Evolutionary conservation across 1,139 yeast species (phyloP).

Genomic region (Meyerozyma athensensis): DNA sequence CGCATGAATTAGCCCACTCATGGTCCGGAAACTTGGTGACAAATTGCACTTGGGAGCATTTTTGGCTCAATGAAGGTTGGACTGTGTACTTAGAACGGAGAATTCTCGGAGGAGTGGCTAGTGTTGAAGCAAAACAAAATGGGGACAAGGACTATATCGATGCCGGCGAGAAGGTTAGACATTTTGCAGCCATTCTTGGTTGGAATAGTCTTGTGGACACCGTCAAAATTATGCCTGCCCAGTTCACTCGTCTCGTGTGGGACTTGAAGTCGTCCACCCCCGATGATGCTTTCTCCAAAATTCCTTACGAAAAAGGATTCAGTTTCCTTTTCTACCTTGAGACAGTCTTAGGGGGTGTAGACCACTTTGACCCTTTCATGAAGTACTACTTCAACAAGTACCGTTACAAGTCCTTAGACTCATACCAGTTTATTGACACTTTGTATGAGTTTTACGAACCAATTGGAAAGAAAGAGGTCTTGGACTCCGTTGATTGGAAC

Average conservation of each 20-base stretch:
- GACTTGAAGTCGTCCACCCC: constrained; percentile 26
- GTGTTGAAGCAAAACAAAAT: constrained; percentile 18
- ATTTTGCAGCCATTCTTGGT: constrained; percentile 28
- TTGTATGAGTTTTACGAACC: constrained; percentile 28
- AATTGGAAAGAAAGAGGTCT: constrained; percentile 13
- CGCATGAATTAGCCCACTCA: constrained; percentile 37
- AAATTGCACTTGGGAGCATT: constrained; percentile 35
- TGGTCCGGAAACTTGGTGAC: constrained; percentile 39
- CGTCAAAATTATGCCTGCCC: constrained; percentile 16
- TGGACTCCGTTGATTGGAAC: constrained; percentile 24
- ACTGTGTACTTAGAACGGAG: constrained; percentile 35
- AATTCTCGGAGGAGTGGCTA: constrained; percentile 29
- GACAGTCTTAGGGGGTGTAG: constrained; percentile 22
- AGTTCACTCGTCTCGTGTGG: constrained; percentile 25
- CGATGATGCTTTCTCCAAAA: constrained; percentile 31
- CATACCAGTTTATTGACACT: constrained; percentile 25
- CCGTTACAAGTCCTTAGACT: constrained; percentile 28
- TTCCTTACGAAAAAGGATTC: constrained; percentile 37
- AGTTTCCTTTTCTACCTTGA: constrained; percentile 29
- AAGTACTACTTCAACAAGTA: constrained; percentile 28
- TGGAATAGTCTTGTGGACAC: constrained; percentile 26
- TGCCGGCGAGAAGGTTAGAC: constrained; percentile 29
- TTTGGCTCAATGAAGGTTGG: constrained; percentile 40
- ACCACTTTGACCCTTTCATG: constrained; percentile 28
- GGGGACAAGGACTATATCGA: constrained; percentile 18